A percentile compares a stretch with the other conserved stretches of the same genome.
Conservation (phyloP, 1,139 yeast genomes). For the Scheffersomyces illinoinensis region DNA sequence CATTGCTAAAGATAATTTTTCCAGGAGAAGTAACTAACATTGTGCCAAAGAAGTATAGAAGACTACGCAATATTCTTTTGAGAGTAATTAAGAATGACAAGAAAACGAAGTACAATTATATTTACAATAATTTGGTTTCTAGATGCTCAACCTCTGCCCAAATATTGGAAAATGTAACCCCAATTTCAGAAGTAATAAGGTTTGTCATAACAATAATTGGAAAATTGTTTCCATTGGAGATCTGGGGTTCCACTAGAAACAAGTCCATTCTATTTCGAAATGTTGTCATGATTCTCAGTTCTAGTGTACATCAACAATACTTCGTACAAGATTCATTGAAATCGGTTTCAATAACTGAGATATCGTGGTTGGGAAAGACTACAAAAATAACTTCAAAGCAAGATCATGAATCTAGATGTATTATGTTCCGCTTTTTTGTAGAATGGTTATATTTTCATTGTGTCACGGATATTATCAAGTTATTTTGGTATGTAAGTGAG, state of each 20-base stretch:
- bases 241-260: constrained; percentile 59
- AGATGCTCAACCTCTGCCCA: constrained; percentile 2
- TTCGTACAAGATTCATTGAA: constrained; percentile 23
- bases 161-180: constrained; percentile 22
- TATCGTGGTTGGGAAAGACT: constrained; percentile 49
- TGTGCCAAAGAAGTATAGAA: constrained; percentile 24
- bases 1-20: constrained; percentile 5
- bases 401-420: constrained; percentile 33
- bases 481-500: constrained; percentile 71
- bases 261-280: constrained; percentile 37
- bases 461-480: constrained; percentile 47
- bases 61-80: constrained; percentile 14
- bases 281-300: constrained; percentile 39
- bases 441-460: constrained; percentile 58
- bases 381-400: constrained; percentile 29
- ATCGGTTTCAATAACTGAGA: constrained; percentile 36
- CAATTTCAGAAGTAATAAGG: constrained; percentile 30
- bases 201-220: constrained; percentile 45
- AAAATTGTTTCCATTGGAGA: constrained; percentile 50
- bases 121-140: constrained; percentile 22
- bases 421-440: constrained; percentile 43
- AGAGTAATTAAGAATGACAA: constrained; percentile 23
- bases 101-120: constrained; percentile 24
- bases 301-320: constrained; percentile 33
- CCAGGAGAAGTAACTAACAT: constrained; percentile 3